phyloP scores from a whole-genome alignment of 176 grass and related monocot genomes.

The Oryza coarctata region DNA sequence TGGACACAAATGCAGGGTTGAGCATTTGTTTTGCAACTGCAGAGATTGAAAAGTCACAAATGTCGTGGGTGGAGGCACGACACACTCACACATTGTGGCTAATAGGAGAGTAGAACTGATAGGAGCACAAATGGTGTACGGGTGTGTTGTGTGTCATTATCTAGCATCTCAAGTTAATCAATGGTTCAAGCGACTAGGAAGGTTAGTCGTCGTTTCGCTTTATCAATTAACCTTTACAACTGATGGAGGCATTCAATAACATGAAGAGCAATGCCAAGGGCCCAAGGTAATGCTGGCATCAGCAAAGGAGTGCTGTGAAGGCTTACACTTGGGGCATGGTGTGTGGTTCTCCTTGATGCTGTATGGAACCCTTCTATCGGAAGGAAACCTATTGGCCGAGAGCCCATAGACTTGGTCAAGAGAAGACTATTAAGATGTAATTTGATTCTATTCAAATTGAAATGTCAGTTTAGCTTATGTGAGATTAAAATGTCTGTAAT shows the following conservation, averaged over 20 bases:
- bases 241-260: slow-evolving; percentile 70
- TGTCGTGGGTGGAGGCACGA: too few relatives aligned
- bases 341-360: slow-evolving; percentile 85
- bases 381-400: slow-evolving; percentile 77
- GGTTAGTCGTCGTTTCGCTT: too few relatives aligned
- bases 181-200: too few relatives aligned
- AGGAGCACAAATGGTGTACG: too few relatives aligned
- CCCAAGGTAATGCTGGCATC: slow-evolving; percentile 79
- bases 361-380: slow-evolving; percentile 85
- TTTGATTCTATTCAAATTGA: neutral
- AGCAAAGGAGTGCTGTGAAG: slow-evolving; percentile 80
- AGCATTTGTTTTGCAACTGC: too few relatives aligned
- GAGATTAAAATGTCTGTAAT: neutral
- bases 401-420: slow-evolving; percentile 72
- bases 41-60: too few relatives aligned
- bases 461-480: neutral
- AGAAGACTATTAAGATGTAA: slow-evolving; percentile 43
- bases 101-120: too few relatives aligned
- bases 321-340: slow-evolving; percentile 76
- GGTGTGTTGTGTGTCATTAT: too few relatives aligned
- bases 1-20: too few relatives aligned
- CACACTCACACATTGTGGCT: too few relatives aligned
- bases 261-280: slow-evolving; percentile 53
- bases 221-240: too few relatives aligned
- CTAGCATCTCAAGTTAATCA: too few relatives aligned